Conservation (phyloP, 2,329 filamentous ascomycete genomes). For the Ambrosiella xylebori region DNA sequence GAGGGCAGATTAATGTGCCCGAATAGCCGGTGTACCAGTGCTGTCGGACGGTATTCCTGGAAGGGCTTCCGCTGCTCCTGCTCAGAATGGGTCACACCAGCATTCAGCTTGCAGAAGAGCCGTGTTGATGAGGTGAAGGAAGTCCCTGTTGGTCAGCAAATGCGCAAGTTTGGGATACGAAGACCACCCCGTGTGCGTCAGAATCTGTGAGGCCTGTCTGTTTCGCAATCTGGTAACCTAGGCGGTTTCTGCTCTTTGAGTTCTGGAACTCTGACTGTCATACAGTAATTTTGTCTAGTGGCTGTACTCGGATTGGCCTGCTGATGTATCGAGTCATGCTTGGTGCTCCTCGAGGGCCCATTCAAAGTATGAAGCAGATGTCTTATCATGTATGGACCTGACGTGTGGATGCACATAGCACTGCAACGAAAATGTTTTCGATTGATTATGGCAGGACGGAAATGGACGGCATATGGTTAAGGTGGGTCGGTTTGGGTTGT, state of each 20-base stretch:
- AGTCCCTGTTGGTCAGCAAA: constrained; percentile 15
- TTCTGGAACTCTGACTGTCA: no score
- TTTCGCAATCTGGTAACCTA: neutral
- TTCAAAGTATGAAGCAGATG: no score
- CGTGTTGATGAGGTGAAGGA: constrained; percentile 54
- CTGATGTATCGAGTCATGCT: no score
- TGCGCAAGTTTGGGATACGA: constrained; percentile 29
- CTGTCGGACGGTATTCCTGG: constrained; percentile 89
- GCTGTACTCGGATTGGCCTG: no score
- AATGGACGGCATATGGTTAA: no score
- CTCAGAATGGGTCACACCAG: constrained; percentile 76
- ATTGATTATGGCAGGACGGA: no score
- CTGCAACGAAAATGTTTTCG: no score
- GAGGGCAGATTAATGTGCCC: constrained; percentile 78
- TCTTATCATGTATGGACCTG: no score
- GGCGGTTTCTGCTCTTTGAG: neutral
- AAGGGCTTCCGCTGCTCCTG: constrained; percentile 89
- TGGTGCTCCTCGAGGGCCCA: no score
- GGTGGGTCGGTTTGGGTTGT: no score
- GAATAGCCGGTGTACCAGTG: constrained; percentile 56
- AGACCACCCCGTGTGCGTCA: constrained; percentile 33
- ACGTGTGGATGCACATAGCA: no score
- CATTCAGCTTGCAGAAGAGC: constrained; percentile 68
- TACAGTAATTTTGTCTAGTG: neutral
- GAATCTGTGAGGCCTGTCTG: constrained; percentile 18